A percentile compares a stretch with the other conserved stretches of the same genome.
phyloP scores from a whole-genome alignment of 2,329 filamentous ascomycete genomes.

The Ophiostoma piceae region DNA sequence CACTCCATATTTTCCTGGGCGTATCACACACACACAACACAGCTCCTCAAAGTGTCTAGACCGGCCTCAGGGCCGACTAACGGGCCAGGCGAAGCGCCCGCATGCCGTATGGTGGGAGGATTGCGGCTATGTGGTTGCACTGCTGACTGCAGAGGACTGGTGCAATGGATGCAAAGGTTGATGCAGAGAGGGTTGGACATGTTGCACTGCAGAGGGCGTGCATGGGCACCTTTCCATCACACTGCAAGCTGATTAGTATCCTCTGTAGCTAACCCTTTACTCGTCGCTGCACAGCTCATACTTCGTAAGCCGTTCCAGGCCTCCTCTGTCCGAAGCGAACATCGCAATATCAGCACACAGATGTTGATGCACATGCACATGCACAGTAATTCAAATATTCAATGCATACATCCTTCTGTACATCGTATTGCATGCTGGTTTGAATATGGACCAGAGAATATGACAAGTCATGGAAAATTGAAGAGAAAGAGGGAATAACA shows the following conservation, averaged over 20 bases:
- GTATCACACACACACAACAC: neutral
- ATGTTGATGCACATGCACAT: neutral
- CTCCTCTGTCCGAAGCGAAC: neutral
- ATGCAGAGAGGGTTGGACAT: slow-evolving; percentile 11
- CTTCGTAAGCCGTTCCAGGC: neutral
- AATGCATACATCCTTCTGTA: neutral
- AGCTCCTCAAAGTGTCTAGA: neutral
- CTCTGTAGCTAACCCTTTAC: neutral
- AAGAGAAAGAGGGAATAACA: neutral
- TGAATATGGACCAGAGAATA: neutral
- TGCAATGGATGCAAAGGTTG: neutral
- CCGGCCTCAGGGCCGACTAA: neutral
- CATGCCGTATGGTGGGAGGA: neutral
- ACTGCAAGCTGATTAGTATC: neutral
- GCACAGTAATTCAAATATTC: neutral
- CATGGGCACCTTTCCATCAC: neutral
- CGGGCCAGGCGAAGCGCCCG: neutral
- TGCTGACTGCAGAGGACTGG: slow-evolving; percentile 3
- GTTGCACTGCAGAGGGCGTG: neutral
- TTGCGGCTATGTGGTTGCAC: slow-evolving; percentile 9
- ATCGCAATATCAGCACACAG: neutral
- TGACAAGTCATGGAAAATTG: neutral
- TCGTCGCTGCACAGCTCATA: neutral
- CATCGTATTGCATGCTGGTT: neutral
- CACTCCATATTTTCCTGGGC: neutral